Conservation (phyloP, 1,139 yeast genomes). For the Suhomyces bokatorum region DNA sequence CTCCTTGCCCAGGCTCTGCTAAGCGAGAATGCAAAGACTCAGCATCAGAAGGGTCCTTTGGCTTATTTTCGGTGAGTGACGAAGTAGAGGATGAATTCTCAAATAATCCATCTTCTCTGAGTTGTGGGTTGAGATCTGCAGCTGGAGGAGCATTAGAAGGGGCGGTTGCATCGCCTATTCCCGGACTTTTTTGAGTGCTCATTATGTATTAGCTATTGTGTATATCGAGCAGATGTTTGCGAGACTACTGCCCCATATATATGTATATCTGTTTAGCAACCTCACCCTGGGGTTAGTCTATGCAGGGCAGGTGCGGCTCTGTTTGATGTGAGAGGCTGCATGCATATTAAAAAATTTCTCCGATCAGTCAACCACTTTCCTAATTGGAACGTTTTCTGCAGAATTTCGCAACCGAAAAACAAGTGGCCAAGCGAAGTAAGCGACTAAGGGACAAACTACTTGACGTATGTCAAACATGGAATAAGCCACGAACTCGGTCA, state of each 20-base stretch:
- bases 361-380: not conserved
- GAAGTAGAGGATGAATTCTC: constrained; percentile 24
- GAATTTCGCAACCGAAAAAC: not conserved
- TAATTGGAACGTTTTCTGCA: not conserved
- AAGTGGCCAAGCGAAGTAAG: not conserved
- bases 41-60: constrained; percentile 22
- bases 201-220: not conserved
- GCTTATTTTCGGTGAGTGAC: constrained; percentile 21
- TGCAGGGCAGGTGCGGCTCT: not conserved
- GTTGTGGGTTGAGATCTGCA: constrained; percentile 4
- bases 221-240: not conserved
- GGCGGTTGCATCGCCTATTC: constrained; percentile 7
- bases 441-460: not conserved
- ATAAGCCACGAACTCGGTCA: too few relatives aligned
- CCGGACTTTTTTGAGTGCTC: constrained; percentile 3
- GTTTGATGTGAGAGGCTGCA: not conserved
- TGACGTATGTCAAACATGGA: not conserved
- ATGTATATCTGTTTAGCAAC: not conserved
- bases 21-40: constrained; percentile 27
- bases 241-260: not conserved
- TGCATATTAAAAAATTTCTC: not conserved
- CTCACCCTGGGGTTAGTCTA: not conserved
- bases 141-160: constrained; percentile 8
- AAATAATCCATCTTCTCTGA: constrained; percentile 21
- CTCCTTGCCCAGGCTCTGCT: constrained; percentile 28